phyloP scores from a whole-genome alignment of 345 rosid genomes.

The Camelina sativa region DNA sequence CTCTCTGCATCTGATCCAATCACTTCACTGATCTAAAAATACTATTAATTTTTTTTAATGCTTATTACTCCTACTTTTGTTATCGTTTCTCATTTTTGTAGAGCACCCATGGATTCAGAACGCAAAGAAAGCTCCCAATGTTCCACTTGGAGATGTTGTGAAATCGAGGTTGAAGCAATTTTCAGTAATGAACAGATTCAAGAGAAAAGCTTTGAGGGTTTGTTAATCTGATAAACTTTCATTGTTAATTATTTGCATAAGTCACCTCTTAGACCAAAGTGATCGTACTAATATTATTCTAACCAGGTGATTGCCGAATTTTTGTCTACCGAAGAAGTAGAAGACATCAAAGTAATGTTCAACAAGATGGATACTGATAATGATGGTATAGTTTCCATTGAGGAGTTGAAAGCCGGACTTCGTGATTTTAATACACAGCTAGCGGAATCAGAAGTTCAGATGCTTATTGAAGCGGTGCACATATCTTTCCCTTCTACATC shows the following conservation, averaged over 20 bases:
- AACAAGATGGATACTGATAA: slow-evolving; percentile 90
- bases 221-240: slow-evolving; percentile 43
- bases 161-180: slow-evolving; percentile 96
- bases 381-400: slow-evolving; percentile 86
- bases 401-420: slow-evolving; percentile 93
- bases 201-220: slow-evolving; percentile 98
- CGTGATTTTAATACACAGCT: slow-evolving; percentile 77
- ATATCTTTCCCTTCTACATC: slow-evolving; percentile 33
- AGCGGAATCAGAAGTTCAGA: slow-evolving; percentile 92
- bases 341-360: slow-evolving; percentile 92
- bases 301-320: slow-evolving; percentile 93
- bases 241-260: background rate
- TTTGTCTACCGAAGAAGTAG: slow-evolving; percentile 88
- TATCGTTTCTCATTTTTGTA: slow-evolving; percentile 38
- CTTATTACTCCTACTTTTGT: slow-evolving; percentile 9
- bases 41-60: background rate
- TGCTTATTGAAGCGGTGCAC: slow-evolving; percentile 97
- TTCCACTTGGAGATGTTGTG: slow-evolving; percentile 98
- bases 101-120: slow-evolving; percentile 99
- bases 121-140: slow-evolving; percentile 96
- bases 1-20: slow-evolving; percentile 9
- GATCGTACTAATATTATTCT: slow-evolving; percentile 30
- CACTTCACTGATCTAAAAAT: slow-evolving; percentile 10
- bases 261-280: slow-evolving; percentile 11
- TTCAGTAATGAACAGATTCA: slow-evolving; percentile 99